Evolutionary conservation across 139 green algal species (phyloP).

Genomic region (Penium margaritaceum): DNA sequence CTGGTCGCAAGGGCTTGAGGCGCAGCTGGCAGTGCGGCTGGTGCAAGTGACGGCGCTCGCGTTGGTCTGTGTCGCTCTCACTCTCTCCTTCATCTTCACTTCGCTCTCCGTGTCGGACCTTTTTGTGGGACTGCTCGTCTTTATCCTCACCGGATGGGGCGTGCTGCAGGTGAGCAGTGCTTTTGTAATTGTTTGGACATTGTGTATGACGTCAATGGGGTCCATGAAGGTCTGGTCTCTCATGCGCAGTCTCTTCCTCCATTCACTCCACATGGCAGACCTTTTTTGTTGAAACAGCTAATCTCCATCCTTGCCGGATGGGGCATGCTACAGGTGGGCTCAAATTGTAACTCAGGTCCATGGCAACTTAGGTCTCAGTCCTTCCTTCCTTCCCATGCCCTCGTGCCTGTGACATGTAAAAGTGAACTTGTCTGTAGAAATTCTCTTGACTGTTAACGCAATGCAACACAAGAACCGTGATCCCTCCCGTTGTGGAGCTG

Average conservation of each 20-base stretch:
- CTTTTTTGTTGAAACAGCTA: constrained; percentile 12
- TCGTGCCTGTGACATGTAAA: too few relatives aligned
- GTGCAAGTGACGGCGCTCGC: not conserved
- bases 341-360: too few relatives aligned
- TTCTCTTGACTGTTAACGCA: too few relatives aligned
- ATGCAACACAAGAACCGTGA: too few relatives aligned
- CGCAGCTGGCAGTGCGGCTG: constrained; percentile 27
- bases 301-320: constrained; percentile 15
- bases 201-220: too few relatives aligned
- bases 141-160: constrained; percentile 16
- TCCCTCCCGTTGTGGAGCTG: too few relatives aligned
- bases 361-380: too few relatives aligned
- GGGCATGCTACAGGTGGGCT: not conserved
- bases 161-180: not conserved
- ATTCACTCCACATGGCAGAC: constrained; percentile 14
- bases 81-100: constrained; percentile 4
- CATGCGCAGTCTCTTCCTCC: not conserved
- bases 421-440: too few relatives aligned
- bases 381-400: too few relatives aligned
- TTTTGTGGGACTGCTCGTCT: constrained; percentile 5
- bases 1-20: constrained; percentile 1
- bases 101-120: constrained; percentile 24
- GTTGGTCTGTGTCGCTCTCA: not conserved
- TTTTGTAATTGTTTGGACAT: too few relatives aligned
- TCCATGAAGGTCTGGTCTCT: too few relatives aligned